Percentiles rank a stretch among this genome's conserved stretches.
Conservation (phyloP, 768 basidiomycete species). For the Termitomyces sp. region DNA sequence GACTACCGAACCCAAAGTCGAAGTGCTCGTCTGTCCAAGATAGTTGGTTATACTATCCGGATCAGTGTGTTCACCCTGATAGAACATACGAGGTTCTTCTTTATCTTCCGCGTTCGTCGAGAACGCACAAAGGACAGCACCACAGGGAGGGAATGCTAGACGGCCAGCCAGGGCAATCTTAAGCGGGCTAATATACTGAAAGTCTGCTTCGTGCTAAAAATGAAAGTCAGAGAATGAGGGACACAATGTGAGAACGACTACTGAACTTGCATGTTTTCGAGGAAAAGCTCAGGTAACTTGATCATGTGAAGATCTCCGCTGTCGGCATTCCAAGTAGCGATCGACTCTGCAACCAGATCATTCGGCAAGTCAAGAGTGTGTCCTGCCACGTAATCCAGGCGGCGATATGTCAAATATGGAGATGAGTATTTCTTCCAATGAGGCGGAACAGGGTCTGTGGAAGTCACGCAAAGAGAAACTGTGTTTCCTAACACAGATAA, state of each 20-base stretch:
- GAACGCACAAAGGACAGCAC: no score
- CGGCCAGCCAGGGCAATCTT: no score
- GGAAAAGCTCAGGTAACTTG: neutral
- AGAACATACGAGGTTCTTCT: neutral
- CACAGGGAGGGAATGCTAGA: no score
- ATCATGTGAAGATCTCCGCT: neutral
- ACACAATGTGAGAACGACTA: neutral
- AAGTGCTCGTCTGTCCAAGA: no score
- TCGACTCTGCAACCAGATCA: neutral
- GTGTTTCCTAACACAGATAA: no score
- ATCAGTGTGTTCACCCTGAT: no score
- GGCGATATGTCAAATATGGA: neutral
- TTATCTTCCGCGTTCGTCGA: no score
- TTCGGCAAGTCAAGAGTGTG: neutral
- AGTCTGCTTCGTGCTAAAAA: neutral
- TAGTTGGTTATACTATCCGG: no score
- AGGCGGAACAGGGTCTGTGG: neutral
- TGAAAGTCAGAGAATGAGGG: neutral
- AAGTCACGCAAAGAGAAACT: no score
- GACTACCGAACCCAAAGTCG: no score
- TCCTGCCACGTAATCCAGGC: neutral
- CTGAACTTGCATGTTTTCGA: neutral
- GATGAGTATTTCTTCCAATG: neutral
- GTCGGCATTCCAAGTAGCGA: neutral
- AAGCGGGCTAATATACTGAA: no score